Conservation (phyloP, 768 basidiomycete genomes). For the Macrolepiota fuliginosa region DNA sequence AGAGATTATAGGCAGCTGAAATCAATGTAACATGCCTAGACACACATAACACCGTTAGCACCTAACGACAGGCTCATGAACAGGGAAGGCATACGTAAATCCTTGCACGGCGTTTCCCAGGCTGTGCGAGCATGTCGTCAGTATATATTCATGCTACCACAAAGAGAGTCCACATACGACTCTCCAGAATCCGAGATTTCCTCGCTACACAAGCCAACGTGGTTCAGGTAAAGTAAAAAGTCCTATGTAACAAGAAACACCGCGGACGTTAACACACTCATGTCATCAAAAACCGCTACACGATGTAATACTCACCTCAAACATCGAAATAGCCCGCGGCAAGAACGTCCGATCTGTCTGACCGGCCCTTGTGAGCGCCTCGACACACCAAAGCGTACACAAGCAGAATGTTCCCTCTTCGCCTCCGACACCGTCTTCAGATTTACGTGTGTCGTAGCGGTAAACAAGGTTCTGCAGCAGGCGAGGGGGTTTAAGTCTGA, state of each 20-base stretch:
- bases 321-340: conserved; percentile 75
- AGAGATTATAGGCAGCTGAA: conserved; percentile 81
- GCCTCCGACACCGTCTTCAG: conserved; percentile 92
- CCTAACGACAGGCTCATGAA: neutral
- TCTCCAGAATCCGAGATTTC: conserved; percentile 86
- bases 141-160: neutral
- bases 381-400: conserved; percentile 84
- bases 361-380: conserved; percentile 87
- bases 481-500: neutral
- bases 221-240: conserved; percentile 81
- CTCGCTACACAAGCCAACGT: conserved; percentile 83
- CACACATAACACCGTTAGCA: neutral
- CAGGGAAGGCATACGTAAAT: conserved; percentile 63
- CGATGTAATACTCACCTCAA: conserved; percentile 57
- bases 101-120: conserved; percentile 89
- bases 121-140: conserved; percentile 30
- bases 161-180: conserved; percentile 46
- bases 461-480: conserved; percentile 75
- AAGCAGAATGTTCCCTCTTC: conserved; percentile 95
- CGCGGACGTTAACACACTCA: neutral
- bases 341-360: conserved; percentile 70
- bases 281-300: too few relatives aligned
- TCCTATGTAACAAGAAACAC: conserved; percentile 38
- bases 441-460: conserved; percentile 83
- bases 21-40: conserved; percentile 79